Percentiles rank a stretch among this genome's conserved stretches.
phyloP scores from a whole-genome alignment of 805 yeast species.

The Wickerhamomyces canadensis region DNA sequence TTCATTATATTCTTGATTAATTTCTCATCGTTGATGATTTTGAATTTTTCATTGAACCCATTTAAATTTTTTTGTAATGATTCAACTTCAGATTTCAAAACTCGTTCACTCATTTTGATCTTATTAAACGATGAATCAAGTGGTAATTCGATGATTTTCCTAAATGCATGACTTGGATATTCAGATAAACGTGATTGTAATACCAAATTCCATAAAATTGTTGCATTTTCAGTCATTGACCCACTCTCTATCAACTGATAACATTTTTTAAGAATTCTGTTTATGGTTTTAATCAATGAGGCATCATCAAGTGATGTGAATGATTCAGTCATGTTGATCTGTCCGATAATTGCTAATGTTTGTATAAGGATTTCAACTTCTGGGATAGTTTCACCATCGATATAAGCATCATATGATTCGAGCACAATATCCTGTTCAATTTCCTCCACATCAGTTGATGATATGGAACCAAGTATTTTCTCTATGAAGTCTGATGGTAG shows the following conservation, averaged over 20 bases:
- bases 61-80: slow-evolving; percentile 39
- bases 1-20: slow-evolving; percentile 54
- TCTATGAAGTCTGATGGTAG: slow-evolving; percentile 28
- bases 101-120: slow-evolving; percentile 46
- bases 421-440: slow-evolving; percentile 37
- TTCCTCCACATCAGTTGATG: slow-evolving; percentile 29
- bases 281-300: slow-evolving; percentile 28
- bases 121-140: slow-evolving; percentile 13
- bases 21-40: slow-evolving; percentile 52
- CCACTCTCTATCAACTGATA: slow-evolving; percentile 49
- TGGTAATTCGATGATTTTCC: slow-evolving; percentile 19
- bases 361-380: slow-evolving; percentile 54
- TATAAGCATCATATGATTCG: slow-evolving; percentile 60
- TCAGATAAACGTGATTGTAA: slow-evolving; percentile 29
- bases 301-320: slow-evolving; percentile 15
- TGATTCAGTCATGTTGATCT: slow-evolving; percentile 14
- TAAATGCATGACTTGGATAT: slow-evolving; percentile 40
- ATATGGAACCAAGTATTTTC: slow-evolving; percentile 26
- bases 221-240: slow-evolving; percentile 37
- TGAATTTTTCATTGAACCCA: slow-evolving; percentile 26
- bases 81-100: slow-evolving; percentile 49
- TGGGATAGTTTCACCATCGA: slow-evolving; percentile 50
- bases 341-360: slow-evolving; percentile 36
- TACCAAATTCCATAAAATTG: slow-evolving; percentile 23
- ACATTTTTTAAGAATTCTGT: slow-evolving; percentile 52